These are phyloP conservation scores for Ophiostoma quercus DNA, from an alignment of 2,329 filamentous ascomycete genomes.

Conservation along the genomic window DNA sequence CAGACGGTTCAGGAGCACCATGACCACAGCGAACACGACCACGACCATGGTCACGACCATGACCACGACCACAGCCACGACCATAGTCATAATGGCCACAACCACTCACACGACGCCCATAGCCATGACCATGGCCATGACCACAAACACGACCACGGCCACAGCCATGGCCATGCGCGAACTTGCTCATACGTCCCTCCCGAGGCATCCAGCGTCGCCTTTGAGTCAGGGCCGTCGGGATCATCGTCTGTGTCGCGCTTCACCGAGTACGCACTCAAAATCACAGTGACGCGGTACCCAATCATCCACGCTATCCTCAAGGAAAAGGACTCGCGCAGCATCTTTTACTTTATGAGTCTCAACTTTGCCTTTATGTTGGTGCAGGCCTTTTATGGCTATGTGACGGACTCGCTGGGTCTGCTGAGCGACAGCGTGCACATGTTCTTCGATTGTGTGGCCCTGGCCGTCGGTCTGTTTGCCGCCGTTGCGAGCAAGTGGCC, in stretches of 20 bases:
- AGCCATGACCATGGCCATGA: slow-evolving; percentile 16
- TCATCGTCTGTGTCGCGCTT: slow-evolving; percentile 57
- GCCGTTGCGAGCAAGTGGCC: slow-evolving; percentile 97
- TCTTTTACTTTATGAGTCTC: slow-evolving; percentile 97
- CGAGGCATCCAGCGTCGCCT: slow-evolving; percentile 28
- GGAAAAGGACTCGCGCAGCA: slow-evolving; percentile 87
- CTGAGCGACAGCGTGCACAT: slow-evolving; percentile 98
- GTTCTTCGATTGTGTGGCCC: slow-evolving; percentile 95
- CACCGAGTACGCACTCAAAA: slow-evolving; percentile 66
- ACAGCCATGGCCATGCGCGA: slow-evolving; percentile 31
- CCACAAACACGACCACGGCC: slow-evolving; percentile 32
- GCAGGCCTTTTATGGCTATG: slow-evolving; percentile 87
- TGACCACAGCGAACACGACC: background rate
- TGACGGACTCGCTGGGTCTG: slow-evolving; percentile 89
- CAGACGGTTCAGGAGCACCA: background rate
- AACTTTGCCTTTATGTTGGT: slow-evolving; percentile 95
- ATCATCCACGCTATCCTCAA: slow-evolving; percentile 78
- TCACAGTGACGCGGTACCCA: slow-evolving; percentile 62
- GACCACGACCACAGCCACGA: slow-evolving; percentile 32
- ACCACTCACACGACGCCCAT: slow-evolving; percentile 31
- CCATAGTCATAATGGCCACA: slow-evolving; percentile 29
- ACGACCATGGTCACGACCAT: slow-evolving; percentile 25
- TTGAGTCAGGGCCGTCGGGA: slow-evolving; percentile 34
- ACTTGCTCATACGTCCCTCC: slow-evolving; percentile 33
- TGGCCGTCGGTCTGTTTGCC: slow-evolving; percentile 83